phyloP scores from a whole-genome alignment of 495 filamentous ascomycete genomes.

The Gamarada debralockiae region DNA sequence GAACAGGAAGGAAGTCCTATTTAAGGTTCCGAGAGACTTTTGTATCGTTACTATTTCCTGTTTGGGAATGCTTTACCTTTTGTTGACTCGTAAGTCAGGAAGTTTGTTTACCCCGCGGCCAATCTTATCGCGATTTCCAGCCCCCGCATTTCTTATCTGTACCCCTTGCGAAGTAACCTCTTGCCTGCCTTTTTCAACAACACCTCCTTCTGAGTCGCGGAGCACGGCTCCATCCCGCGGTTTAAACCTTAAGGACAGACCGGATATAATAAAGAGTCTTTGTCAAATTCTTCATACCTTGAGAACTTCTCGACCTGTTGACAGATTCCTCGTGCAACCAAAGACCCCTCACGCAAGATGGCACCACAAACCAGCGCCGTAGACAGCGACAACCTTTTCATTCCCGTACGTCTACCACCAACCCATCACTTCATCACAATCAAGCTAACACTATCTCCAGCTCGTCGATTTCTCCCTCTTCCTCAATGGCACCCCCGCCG shows the following conservation, averaged over 20 bases:
- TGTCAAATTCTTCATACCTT: too few species aligned
- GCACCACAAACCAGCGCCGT: constrained; percentile 48
- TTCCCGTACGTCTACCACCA: constrained; percentile 62
- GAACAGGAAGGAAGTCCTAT: neutral
- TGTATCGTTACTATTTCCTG: too few species aligned
- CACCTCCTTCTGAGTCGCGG: constrained; percentile 4
- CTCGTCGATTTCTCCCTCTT: constrained; percentile 85
- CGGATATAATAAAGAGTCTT: too few species aligned
- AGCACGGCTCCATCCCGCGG: constrained; percentile 11
- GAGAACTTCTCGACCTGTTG: too few species aligned
- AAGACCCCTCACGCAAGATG: constrained; percentile 1
- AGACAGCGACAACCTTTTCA: constrained; percentile 60
- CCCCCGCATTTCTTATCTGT: constrained; percentile 11
- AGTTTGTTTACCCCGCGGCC: constrained; percentile 11
- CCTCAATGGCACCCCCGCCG: constrained; percentile 55
- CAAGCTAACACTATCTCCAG: constrained; percentile 37
- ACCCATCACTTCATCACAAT: neutral
- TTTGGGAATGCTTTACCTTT: too few species aligned
- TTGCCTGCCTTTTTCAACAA: constrained; percentile 3
- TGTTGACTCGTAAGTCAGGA: neutral
- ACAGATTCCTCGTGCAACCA: too few species aligned
- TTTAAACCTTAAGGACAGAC: neutral
- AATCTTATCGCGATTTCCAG: constrained; percentile 5
- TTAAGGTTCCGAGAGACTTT: neutral
- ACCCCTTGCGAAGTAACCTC: neutral